These are phyloP conservation scores for Pestalotiopsis sp. DNA, from an alignment of 2,329 filamentous ascomycete species.

Conservation along the genomic window DNA sequence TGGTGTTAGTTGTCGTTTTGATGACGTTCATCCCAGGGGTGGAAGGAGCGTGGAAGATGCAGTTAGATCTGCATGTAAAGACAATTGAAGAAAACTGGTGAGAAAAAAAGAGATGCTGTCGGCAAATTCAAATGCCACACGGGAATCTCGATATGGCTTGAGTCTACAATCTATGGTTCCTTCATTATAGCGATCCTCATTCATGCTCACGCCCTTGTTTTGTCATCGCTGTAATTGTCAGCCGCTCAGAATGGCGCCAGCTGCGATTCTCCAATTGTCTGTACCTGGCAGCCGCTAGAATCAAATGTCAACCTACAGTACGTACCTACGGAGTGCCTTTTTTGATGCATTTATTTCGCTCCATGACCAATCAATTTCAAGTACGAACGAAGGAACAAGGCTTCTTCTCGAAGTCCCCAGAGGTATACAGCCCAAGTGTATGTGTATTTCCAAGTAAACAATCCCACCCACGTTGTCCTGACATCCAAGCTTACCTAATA, in stretches of 20 bases:
- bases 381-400: too few relatives aligned
- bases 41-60: not conserved
- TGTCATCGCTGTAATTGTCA: conserved; percentile 18
- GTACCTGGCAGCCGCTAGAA: not conserved
- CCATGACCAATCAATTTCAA: too few relatives aligned
- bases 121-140: too few relatives aligned
- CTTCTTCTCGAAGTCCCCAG: too few relatives aligned
- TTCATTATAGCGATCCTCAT: not conserved
- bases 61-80: not conserved
- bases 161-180: not conserved
- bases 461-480: too few relatives aligned
- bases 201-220: conserved; percentile 21
- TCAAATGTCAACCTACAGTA: not conserved
- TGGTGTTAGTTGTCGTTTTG: not conserved
- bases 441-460: too few relatives aligned
- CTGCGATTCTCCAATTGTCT: not conserved
- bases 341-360: too few relatives aligned
- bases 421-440: too few relatives aligned
- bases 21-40: not conserved
- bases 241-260: not conserved
- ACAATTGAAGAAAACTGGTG: too few relatives aligned
- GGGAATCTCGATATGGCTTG: not conserved
- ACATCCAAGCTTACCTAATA: too few relatives aligned
- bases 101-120: too few relatives aligned
- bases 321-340: too few relatives aligned